Base-by-base conservation (phyloP, 257 asterid genomes). In the Solanum lycopersicoides region DNA sequence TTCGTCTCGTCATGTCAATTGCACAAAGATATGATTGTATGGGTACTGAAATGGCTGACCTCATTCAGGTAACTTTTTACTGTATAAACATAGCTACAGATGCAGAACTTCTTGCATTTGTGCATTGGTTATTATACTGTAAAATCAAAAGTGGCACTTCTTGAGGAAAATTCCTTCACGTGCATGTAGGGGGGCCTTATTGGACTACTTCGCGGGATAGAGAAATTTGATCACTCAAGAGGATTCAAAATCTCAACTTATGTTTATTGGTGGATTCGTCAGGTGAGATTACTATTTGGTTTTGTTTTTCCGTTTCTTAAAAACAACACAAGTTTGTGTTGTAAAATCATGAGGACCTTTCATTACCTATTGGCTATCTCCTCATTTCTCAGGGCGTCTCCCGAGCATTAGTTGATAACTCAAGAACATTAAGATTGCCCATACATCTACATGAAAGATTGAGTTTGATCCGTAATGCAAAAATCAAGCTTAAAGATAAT, bases 181-280 rank as follows among this genome's bases (percentile, higher is more conserved):
- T 84, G 86, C 66, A 15, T 92, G 88, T 86, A 96, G 99, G 99
- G 98, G 75, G 99, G 99, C 83, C 92, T 95, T 69, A 93, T 95
- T 89, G 99, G 99, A 86, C 92, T 97, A 88, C 97, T 97, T 74
- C 89, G 99, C 42, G 99, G 99, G 63, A 97, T 97, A 83, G 99
- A 95, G 93, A 97, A 97, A 90, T 97, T 92, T 88, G 99, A 97
- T 89, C 92, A 95, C 75, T 93, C 98, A 23, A 95, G 94, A 93
- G 99, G 99, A 71, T 97, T 95, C 90, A 97, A 94, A 95, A 94
- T 97, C 89, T 97, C 99, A n/a, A 97, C 99, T 68, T 97, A 97
- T 88, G 99, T 97, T 84, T 97, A 95, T 88, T 97, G 99, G 99
- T 97, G 99, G 99, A 97, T 97, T 87, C 95, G 99, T 28, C 99